Conservation (phyloP, 2,329 filamentous ascomycete genomes). For the Verticillium alfalfae region DNA sequence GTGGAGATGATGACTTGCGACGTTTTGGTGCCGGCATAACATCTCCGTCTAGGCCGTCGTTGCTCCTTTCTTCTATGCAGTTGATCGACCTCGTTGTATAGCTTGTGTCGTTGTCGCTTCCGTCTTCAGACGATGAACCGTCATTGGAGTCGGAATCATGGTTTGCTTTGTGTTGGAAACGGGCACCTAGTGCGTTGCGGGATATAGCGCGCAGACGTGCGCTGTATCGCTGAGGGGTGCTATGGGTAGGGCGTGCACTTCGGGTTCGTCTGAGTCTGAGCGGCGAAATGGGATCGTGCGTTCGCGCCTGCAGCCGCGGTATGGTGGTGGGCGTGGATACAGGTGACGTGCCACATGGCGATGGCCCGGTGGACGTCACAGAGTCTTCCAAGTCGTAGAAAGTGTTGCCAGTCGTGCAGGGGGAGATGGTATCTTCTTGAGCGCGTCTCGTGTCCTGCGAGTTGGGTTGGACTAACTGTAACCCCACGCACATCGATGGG, state of each 20-base stretch:
- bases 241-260: not conserved
- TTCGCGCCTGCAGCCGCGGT: not conserved
- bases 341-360: not conserved
- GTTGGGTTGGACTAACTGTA: not conserved
- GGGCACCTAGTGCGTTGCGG: not conserved
- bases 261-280: not conserved
- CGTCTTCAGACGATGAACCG: not conserved
- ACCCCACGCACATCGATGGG: not conserved
- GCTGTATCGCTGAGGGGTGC: not conserved
- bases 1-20: not conserved
- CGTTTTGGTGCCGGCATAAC: constrained; percentile 12
- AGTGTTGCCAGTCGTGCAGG: not conserved
- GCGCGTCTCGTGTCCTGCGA: not conserved
- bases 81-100: not conserved
- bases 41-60: not conserved
- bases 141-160: not conserved
- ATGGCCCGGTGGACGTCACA: not conserved
- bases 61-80: not conserved
- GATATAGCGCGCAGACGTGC: not conserved
- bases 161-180: not conserved
- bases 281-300: not conserved
- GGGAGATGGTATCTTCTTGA: not conserved
- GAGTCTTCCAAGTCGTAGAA: not conserved
- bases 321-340: not conserved
- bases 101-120: not conserved